Percentiles rank a stretch among this genome's conserved stretches.
Conservation (phyloP, 2,329 filamentous ascomycete genomes). For the Pleoardoris graminearum region DNA sequence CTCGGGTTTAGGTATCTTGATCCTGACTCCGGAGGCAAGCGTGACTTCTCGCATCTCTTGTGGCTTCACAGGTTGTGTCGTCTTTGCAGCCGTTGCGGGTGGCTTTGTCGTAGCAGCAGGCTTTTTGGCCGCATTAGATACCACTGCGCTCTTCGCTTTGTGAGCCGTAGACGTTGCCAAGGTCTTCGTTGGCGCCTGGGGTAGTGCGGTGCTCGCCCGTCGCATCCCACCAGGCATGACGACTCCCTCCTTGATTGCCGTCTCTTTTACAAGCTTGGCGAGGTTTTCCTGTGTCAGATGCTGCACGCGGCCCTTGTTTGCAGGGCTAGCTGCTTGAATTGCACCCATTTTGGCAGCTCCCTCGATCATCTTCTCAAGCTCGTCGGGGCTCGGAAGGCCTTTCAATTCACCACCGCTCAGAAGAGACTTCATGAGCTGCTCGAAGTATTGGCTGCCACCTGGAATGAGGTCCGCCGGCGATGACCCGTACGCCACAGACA, state of each 20-base stretch:
- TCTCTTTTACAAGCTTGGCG: constrained; percentile 44
- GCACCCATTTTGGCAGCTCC: constrained; percentile 39
- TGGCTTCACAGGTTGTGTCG: constrained; percentile 13
- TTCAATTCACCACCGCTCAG: constrained; percentile 39
- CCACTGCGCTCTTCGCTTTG: constrained; percentile 32
- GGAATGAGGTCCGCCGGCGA: constrained; percentile 43
- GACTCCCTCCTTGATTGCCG: constrained; percentile 41
- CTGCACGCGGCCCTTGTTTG: constrained; percentile 32
- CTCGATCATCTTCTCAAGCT: constrained; percentile 45
- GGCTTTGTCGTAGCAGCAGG: constrained; percentile 8
- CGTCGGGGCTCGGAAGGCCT: constrained; percentile 39
- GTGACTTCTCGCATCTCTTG: constrained; percentile 35
- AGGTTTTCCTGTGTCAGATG: constrained; percentile 44
- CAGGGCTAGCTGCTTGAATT: constrained; percentile 31
- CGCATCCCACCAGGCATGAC: constrained; percentile 37
- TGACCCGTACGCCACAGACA: constrained; percentile 50
- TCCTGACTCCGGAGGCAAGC: constrained; percentile 36
- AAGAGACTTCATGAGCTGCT: constrained; percentile 40
- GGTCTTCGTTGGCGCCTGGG: constrained; percentile 29
- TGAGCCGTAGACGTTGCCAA: constrained; percentile 19
- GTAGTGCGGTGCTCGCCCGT: constrained; percentile 34
- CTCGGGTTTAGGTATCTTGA: constrained; percentile 37
- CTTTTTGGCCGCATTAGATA: constrained; percentile 21
- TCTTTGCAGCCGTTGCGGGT: not conserved
- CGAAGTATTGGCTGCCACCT: constrained; percentile 40